These are phyloP conservation scores for Metarhizium sp. DNA, from an alignment of 2,329 filamentous ascomycete species.

Conservation along the genomic window DNA sequence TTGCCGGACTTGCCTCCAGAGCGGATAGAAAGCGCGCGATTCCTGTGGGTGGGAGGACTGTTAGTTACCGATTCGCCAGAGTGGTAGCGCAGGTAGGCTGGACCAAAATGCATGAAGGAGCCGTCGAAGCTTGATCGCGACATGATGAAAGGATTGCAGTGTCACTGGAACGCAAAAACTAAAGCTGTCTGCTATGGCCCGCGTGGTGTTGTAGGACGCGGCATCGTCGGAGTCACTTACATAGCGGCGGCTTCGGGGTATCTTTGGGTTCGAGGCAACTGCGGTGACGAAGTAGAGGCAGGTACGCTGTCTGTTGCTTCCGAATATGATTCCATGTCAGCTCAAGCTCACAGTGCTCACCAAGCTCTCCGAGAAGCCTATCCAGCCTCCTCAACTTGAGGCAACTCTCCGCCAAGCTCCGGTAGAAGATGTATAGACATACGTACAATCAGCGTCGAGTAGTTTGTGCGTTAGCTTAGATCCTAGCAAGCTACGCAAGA, in stretches of 20 bases:
- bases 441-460: not conserved
- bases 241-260: slow-evolving; percentile 6
- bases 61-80: slow-evolving; percentile 18
- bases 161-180: not conserved
- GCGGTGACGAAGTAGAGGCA: not conserved
- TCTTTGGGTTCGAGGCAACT: not conserved
- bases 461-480: not conserved
- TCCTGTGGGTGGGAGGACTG: slow-evolving; percentile 37
- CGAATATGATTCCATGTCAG: not conserved
- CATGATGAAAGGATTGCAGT: slow-evolving; percentile 12
- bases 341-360: not conserved
- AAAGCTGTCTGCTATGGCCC: not conserved
- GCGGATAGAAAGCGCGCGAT: slow-evolving; percentile 65
- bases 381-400: too few relatives aligned
- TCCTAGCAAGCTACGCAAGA: not conserved
- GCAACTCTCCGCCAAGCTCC: not conserved
- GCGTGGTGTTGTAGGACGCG: not conserved
- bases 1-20: slow-evolving; percentile 48
- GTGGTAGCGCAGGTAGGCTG: slow-evolving; percentile 9
- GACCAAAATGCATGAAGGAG: slow-evolving; percentile 13
- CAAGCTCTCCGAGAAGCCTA: too few relatives aligned
- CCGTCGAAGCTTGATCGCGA: slow-evolving; percentile 23
- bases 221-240: slow-evolving; percentile 1
- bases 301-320: not conserved
- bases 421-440: not conserved